phyloP scores from a whole-genome alignment of 2,329 filamentous ascomycete species.

The Paraconiothyrium brasiliense region DNA sequence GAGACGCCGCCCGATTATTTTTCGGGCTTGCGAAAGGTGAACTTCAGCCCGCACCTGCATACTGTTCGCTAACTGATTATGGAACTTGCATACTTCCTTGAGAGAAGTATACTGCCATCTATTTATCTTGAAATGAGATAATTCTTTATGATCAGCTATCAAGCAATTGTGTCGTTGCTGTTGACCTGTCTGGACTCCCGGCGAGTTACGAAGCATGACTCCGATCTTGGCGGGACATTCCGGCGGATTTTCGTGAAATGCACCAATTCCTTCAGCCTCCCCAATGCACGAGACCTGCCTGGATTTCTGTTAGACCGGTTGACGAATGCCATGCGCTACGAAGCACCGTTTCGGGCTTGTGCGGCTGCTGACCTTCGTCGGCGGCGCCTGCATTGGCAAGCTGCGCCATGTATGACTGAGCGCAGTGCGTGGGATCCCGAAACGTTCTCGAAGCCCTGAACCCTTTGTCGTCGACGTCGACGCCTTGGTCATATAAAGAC shows the following conservation, averaged over 20 bases:
- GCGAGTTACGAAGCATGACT: conserved; percentile 10
- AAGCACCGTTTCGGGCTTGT: conserved; percentile 2
- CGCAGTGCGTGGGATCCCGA: conserved; percentile 24
- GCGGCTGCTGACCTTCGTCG: background rate
- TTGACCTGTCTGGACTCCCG: conserved; percentile 1
- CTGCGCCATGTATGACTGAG: conserved; percentile 1
- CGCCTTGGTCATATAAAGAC: conserved; percentile 40
- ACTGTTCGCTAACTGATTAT: background rate
- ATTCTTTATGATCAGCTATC: background rate
- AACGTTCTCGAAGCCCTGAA: conserved; percentile 13
- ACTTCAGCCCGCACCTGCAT: background rate
- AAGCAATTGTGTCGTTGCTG: background rate
- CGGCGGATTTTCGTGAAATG: conserved; percentile 18
- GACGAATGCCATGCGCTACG: conserved; percentile 18
- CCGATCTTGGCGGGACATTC: conserved; percentile 15
- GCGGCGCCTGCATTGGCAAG: conserved; percentile 5
- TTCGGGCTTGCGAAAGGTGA: background rate
- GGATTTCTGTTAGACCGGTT: conserved; percentile 14
- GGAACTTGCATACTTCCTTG: background rate
- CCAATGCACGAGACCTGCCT: conserved; percentile 26
- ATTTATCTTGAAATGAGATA: background rate
- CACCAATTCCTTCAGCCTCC: conserved; percentile 20
- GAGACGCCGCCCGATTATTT: conserved; percentile 14
- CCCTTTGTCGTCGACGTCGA: conserved; percentile 23
- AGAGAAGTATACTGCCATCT: background rate